phyloP scores from a whole-genome alignment of 1,139 yeast genomes.

The Casaregolazyma suthepensis region DNA sequence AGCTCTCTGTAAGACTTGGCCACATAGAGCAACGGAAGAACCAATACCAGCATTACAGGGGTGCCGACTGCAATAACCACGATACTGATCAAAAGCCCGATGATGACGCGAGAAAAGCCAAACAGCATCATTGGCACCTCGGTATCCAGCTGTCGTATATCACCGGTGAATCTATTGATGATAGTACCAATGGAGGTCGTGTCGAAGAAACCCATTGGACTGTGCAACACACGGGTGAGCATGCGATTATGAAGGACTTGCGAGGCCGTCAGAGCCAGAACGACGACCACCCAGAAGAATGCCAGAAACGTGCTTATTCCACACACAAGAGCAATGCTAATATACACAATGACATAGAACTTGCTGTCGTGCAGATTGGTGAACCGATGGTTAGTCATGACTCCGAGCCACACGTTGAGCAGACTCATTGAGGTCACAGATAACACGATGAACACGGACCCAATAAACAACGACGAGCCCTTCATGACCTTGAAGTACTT shows the following conservation, averaged over 20 bases:
- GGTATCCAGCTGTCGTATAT: constrained; percentile 77
- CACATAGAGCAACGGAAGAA: constrained; percentile 41
- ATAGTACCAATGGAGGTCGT: constrained; percentile 68
- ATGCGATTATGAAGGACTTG: constrained; percentile 63
- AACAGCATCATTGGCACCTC: constrained; percentile 47
- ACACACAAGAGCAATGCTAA: constrained; percentile 58
- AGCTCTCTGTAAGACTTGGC: constrained; percentile 56
- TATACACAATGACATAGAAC: constrained; percentile 65
- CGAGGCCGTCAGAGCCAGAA: constrained; percentile 76
- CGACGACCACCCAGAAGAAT: constrained; percentile 49
- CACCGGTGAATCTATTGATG: constrained; percentile 70
- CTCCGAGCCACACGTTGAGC: constrained; percentile 17
- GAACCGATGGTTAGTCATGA: neutral
- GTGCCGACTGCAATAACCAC: constrained; percentile 75
- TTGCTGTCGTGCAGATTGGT: constrained; percentile 37
- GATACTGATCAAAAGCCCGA: constrained; percentile 61
- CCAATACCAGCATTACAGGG: constrained; percentile 56
- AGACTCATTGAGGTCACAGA: constrained; percentile 33
- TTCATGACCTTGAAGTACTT: neutral
- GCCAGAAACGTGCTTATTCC: constrained; percentile 52
- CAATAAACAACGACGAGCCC: neutral
- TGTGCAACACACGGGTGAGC: constrained; percentile 59
- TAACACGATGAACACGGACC: neutral
- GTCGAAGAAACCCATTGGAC: constrained; percentile 66
- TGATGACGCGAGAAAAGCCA: constrained; percentile 49